phyloP scores from a whole-genome alignment of 2,329 filamentous ascomycete species.

The Ophiostoma tasmaniense region DNA sequence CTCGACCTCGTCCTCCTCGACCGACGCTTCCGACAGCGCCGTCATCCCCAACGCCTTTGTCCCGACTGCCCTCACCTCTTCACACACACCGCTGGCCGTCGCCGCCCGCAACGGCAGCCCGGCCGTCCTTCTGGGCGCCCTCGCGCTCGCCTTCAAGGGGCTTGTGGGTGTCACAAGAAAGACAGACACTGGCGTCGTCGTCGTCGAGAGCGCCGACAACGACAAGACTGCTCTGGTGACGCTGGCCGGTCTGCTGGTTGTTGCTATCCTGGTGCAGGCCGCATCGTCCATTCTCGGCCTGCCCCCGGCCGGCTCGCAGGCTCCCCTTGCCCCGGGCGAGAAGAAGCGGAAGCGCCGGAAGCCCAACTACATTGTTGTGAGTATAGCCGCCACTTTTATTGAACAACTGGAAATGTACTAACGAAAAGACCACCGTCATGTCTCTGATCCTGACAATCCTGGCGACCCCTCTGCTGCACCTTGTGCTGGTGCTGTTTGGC shows the following conservation, averaged over 20 bases:
- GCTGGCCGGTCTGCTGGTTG: conserved; percentile 27
- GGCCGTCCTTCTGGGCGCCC: conserved; percentile 24
- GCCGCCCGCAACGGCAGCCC: conserved; percentile 27
- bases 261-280: conserved; percentile 27
- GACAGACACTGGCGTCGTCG: background rate
- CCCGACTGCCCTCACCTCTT: conserved; percentile 11
- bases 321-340: conserved; percentile 31
- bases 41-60: conserved; percentile 5
- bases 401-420: background rate
- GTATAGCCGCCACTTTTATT: conserved; percentile 22
- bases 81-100: conserved; percentile 22
- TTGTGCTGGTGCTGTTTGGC: conserved; percentile 75
- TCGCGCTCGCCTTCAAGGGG: conserved; percentile 24
- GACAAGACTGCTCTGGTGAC: conserved; percentile 20
- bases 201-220: conserved; percentile 8
- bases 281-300: conserved; percentile 54
- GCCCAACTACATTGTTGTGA: conserved; percentile 40
- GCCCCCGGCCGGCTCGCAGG: conserved; percentile 44
- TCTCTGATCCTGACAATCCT: conserved; percentile 28
- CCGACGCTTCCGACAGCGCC: background rate
- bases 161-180: conserved; percentile 22
- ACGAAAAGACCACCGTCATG: conserved; percentile 29
- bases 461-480: conserved; percentile 46
- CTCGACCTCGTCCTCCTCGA: background rate
- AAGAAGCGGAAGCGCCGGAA: conserved; percentile 37